A percentile compares a stretch with the other conserved stretches of the same genome.
Conservation (phyloP, 495 filamentous ascomycete species). For the Penicillium cosmopolitanum region DNA sequence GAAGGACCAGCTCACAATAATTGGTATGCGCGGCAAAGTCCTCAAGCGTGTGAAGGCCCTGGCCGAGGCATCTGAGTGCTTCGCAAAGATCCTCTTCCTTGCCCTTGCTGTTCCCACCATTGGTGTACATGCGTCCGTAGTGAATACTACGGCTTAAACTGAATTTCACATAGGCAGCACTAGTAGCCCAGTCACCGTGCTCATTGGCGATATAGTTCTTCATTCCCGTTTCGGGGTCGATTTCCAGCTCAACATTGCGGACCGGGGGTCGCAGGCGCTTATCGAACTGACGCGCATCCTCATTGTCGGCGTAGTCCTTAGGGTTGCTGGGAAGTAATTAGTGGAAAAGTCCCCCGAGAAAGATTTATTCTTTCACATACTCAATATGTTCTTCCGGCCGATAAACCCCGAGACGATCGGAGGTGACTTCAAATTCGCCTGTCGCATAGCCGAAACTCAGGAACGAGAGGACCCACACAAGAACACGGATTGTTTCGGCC, state of each 20-base stretch:
- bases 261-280: conserved; percentile 80
- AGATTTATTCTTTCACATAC: conserved; percentile 29
- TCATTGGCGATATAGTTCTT: conserved; percentile 99
- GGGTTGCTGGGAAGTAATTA: conserved; percentile 58
- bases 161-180: conserved; percentile 84
- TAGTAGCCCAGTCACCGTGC: conserved; percentile 80
- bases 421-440: conserved; percentile 92
- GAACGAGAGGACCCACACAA: conserved; percentile 91
- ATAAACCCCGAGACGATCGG: conserved; percentile 88
- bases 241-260: conserved; percentile 71
- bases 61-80: conserved; percentile 84
- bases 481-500: conserved; percentile 84
- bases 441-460: conserved; percentile 97
- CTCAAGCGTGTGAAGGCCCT: conserved; percentile 90
- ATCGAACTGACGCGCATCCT: conserved; percentile 85
- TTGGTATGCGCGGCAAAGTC: conserved; percentile 97
- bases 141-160: conserved; percentile 86
- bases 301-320: conserved; percentile 86
- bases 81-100: conserved; percentile 88
- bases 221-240: conserved; percentile 88
- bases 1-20: conserved; percentile 84
- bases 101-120: conserved; percentile 64
- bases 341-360: background rate
- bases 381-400: conserved; percentile 94
- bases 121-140: conserved; percentile 83